Base-by-base conservation (phyloP, 139 green algal genomes). In the Picochlorum sp. region DNA sequence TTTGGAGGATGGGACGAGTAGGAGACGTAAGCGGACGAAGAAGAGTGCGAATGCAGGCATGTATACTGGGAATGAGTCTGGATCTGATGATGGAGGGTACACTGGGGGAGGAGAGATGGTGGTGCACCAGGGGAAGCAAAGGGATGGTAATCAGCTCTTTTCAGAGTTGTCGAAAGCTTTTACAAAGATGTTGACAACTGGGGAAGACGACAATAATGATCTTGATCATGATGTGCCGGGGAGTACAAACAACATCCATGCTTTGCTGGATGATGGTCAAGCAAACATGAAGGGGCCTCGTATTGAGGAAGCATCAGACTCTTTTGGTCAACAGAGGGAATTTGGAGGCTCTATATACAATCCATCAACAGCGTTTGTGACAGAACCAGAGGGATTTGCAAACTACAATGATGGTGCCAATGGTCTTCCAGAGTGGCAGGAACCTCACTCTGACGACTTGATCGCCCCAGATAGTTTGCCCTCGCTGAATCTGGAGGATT, bases 1-100 rank as follows among this genome's bases (percentile, higher is more conserved):
- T 15, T 52, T 75, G 16, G 73, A 73, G 9, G 69, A 74, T 68
- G 61, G 73, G n/a, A 44, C 58, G 21, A n/a, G 65, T 32, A 26
- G 74, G 49, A 52, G 79, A 73, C 57, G 82, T 59, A 74, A 70
- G 57, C 62, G 70, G 6, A 56, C 71, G 26, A 62, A 32, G 50
- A 32, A 23, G 16, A 37, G 18, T 28, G 50, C 16, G 15, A 30
- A 16, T 59, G 52, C 52, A 34, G 64, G 21, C 26, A 30, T 6
- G 30, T 34, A 62, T 51, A 52, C 47, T 38, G 64, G 63, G 34
- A 41, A 41, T 11, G 34, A 41, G 34, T 41, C 34, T n/a, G 64
- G 30, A 49, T 70, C 64, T n/a, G 64, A 65, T 16, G 47, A 13
- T 58, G 23, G 21, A 16, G 50, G 9, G 13, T 20, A 24, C 18